Percentiles rank a stretch among this genome's conserved stretches.
phyloP scores from a whole-genome alignment of 495 filamentous ascomycete genomes.

The Penicillium atrosanguineum region DNA sequence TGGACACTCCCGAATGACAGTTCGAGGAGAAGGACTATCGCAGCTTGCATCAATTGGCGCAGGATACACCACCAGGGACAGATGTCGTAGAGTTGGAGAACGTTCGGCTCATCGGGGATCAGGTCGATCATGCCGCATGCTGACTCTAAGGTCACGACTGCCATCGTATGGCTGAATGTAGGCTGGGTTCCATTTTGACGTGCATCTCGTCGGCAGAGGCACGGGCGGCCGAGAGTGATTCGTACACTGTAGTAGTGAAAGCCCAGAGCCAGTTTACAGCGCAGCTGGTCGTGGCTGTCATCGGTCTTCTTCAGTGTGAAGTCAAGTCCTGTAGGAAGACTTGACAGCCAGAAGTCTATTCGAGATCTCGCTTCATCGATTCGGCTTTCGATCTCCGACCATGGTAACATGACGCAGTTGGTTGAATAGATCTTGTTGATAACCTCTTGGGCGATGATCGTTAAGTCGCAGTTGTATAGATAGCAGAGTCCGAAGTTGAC shows the following conservation, averaged over 20 bases:
- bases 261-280: slow-evolving; percentile 47
- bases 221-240: slow-evolving; percentile 62
- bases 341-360: slow-evolving; percentile 53
- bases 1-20: slow-evolving; percentile 53
- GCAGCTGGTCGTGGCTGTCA: slow-evolving; percentile 31
- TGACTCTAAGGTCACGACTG: slow-evolving; percentile 51
- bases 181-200: slow-evolving; percentile 28
- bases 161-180: slow-evolving; percentile 55
- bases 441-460: slow-evolving; percentile 53
- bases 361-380: slow-evolving; percentile 52
- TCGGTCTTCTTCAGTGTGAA: slow-evolving; percentile 41
- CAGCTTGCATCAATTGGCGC: slow-evolving; percentile 61
- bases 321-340: slow-evolving; percentile 51
- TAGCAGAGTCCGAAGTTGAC: slow-evolving; percentile 46
- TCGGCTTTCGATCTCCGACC: slow-evolving; percentile 57
- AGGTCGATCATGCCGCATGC: slow-evolving; percentile 53
- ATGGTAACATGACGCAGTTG: slow-evolving; percentile 50
- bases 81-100: slow-evolving; percentile 47
- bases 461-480: slow-evolving; percentile 47
- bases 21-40: slow-evolving; percentile 58
- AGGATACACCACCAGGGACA: slow-evolving; percentile 64
- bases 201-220: slow-evolving; percentile 58
- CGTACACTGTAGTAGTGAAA: slow-evolving; percentile 59
- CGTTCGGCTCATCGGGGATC: slow-evolving; percentile 46
- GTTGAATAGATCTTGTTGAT: slow-evolving; percentile 59